Evolutionary conservation across 805 yeast genomes (phyloP).

Genomic region (Nakazawaea wickerhamii): DNA sequence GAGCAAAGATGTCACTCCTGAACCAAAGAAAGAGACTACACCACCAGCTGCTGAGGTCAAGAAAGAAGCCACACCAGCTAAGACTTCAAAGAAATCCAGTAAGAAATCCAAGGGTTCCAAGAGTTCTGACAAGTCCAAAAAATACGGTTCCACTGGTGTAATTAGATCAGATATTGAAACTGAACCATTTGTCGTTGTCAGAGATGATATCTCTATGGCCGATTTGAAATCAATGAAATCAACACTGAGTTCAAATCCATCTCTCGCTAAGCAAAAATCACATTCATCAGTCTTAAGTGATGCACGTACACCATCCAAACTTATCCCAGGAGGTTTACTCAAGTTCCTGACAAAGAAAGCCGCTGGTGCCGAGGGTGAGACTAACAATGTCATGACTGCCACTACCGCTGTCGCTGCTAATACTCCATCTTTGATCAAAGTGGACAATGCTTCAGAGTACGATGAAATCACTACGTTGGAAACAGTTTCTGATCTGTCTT

Average conservation of each 20-base stretch:
- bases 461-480: slow-evolving; percentile 36
- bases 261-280: neutral
- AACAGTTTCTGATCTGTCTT: slow-evolving; percentile 45
- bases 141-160: neutral
- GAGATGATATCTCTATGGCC: slow-evolving; percentile 5
- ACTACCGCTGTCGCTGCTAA: slow-evolving; percentile 11
- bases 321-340: neutral
- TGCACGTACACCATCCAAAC: neutral
- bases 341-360: slow-evolving; percentile 15
- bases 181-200: slow-evolving; percentile 15
- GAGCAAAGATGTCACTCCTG: neutral
- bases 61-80: slow-evolving; percentile 6
- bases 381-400: slow-evolving; percentile 8
- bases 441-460: slow-evolving; percentile 15
- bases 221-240: neutral
- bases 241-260: neutral
- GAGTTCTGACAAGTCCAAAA: neutral
- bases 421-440: slow-evolving; percentile 6
- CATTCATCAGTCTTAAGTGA: neutral
- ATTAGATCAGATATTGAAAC: slow-evolving; percentile 5
- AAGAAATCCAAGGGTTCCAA: neutral
- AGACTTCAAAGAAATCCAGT: slow-evolving; percentile 2
- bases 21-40: neutral
- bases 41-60: slow-evolving; percentile 12
- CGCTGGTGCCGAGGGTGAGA: slow-evolving; percentile 3